A percentile compares a stretch with the other conserved stretches of the same genome.
phyloP scores from a whole-genome alignment of 164 flowering plant species.

The Aristolochia contorta region DNA sequence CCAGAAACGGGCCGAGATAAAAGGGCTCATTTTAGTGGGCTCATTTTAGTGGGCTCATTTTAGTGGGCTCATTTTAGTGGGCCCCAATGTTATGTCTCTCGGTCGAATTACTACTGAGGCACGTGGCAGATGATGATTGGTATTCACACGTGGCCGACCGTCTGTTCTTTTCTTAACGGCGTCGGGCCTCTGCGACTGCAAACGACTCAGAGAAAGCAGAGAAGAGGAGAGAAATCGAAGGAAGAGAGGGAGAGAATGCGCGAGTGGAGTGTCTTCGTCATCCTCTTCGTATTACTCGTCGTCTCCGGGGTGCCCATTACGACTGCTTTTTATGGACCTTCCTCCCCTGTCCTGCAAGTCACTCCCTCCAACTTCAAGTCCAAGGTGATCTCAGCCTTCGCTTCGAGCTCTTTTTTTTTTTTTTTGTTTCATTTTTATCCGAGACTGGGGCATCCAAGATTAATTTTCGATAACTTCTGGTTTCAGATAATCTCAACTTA shows the following conservation, averaged over 20 bases:
- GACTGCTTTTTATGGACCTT: conserved; percentile 60
- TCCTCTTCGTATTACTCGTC: conserved; percentile 8
- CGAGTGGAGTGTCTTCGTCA: background rate
- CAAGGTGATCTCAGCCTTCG: conserved; percentile 40
- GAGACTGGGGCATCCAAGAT: background rate
- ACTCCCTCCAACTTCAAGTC: conserved; percentile 83
- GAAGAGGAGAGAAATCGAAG: background rate
- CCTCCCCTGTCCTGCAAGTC: conserved; percentile 81
- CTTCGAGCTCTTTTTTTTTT: background rate
- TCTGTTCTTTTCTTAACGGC: no score
- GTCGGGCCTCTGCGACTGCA: no score
- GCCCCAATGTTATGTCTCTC: no score
- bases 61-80: no score
- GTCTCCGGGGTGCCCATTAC: no score
- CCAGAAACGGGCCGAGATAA: no score
- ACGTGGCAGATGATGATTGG: no score
- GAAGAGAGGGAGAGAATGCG: background rate
- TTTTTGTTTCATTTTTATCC: background rate
- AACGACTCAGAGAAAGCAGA: no score
- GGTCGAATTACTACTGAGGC: no score
- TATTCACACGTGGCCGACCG: no score
- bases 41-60: no score
- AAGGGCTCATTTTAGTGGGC: no score
- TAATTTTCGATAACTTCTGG: background rate
- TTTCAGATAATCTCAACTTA: background rate